Evolutionary conservation across 352 stramenopile genomes (phyloP).

Genomic region (Globisporangium canariense): DNA sequence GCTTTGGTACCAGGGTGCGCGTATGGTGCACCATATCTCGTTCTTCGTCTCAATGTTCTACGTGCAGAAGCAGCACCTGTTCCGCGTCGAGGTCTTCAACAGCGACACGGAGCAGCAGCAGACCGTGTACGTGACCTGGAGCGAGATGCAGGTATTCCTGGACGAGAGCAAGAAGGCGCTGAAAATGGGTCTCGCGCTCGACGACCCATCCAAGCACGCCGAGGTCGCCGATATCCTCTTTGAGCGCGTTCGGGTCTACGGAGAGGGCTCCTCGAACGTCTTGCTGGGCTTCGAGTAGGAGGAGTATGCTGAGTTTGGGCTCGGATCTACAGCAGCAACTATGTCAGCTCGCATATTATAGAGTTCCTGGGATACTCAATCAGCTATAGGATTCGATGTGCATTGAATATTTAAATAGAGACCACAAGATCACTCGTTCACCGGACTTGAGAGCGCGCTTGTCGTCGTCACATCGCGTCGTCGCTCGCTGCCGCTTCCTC

Average conservation of each 20-base stretch:
- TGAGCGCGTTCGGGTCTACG: constrained; percentile 55
- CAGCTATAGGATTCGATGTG: constrained; percentile 6
- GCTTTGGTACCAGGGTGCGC: constrained; percentile 71
- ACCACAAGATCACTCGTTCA: constrained; percentile 10
- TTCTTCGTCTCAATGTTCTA: constrained; percentile 77
- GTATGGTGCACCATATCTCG: constrained; percentile 50
- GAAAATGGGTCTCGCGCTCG: constrained; percentile 16
- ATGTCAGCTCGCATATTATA: not conserved
- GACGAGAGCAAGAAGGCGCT: constrained; percentile 39
- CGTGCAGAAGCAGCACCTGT: constrained; percentile 57
- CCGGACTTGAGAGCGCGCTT: constrained; percentile 11
- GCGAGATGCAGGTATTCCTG: constrained; percentile 59
- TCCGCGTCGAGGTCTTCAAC: constrained; percentile 77
- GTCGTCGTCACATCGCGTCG: constrained; percentile 17
- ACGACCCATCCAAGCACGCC: constrained; percentile 25
- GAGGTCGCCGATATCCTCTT: constrained; percentile 64
- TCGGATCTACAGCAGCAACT: not conserved
- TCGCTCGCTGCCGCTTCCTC: constrained; percentile 11
- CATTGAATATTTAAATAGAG: constrained; percentile 9
- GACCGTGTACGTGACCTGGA: constrained; percentile 65
- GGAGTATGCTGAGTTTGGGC: not conserved
- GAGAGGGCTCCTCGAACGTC: constrained; percentile 42
- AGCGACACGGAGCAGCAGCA: constrained; percentile 76
- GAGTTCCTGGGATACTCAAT: not conserved
- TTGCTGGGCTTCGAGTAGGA: constrained; percentile 64